Conservation (phyloP, 179 eudicot species). For the Actinidia arguta region DNA sequence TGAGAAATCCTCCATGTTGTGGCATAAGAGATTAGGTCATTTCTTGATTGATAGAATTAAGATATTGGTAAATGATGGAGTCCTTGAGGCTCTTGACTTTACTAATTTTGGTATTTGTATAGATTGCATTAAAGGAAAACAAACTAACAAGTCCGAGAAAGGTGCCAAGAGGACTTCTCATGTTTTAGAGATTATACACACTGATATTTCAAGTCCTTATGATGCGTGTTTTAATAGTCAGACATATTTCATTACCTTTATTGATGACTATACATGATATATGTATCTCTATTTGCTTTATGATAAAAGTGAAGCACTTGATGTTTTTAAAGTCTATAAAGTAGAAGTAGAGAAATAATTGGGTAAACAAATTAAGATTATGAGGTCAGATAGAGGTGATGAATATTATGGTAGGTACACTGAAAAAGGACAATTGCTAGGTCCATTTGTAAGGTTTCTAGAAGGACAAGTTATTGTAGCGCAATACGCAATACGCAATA, state of each 20-base stretch:
- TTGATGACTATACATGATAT: background rate
- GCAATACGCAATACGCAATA: background rate
- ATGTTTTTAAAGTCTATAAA: background rate
- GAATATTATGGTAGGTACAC: background rate
- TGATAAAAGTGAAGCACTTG: background rate
- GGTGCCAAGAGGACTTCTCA: background rate
- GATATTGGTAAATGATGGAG: conserved; percentile 28
- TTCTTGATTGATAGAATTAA: conserved; percentile 23
- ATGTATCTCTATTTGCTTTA: background rate
- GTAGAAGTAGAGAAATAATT: too few relatives aligned
- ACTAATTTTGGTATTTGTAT: background rate
- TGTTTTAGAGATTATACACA: too few relatives aligned
- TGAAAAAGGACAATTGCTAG: background rate
- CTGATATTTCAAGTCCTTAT: too few relatives aligned
- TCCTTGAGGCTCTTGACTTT: too few relatives aligned
- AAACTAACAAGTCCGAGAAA: background rate
- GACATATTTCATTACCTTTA: too few relatives aligned
- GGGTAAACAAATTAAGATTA: too few relatives aligned
- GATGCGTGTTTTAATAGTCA: too few relatives aligned
- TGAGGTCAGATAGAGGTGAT: too few relatives aligned
- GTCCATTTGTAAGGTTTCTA: background rate
- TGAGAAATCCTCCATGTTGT: conserved; percentile 23
- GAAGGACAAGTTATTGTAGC: background rate
- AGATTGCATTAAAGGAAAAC: background rate
- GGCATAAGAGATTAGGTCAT: conserved; percentile 27